phyloP scores from a whole-genome alignment of 2,329 filamentous ascomycete species.

The Blumeria graminis region DNA sequence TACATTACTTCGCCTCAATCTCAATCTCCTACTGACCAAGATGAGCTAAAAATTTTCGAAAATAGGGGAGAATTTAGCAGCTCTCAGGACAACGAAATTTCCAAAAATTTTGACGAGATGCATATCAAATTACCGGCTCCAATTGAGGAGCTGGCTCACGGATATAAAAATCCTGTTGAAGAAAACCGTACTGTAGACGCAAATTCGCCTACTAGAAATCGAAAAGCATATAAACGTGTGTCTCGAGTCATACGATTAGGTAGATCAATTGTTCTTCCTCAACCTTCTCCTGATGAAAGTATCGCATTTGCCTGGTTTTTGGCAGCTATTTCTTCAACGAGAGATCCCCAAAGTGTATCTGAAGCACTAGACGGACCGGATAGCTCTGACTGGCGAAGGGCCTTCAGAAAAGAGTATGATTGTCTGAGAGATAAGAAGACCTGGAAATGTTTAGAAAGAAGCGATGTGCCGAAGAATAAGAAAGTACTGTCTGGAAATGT shows the following conservation, averaged over 20 bases:
- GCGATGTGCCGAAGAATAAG: not conserved
- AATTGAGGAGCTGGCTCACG: not conserved
- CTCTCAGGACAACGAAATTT: no score
- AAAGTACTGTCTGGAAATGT: not conserved
- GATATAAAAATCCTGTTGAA: not conserved
- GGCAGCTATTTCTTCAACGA: not conserved
- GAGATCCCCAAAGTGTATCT: not conserved
- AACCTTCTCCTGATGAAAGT: not conserved
- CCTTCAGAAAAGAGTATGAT: not conserved
- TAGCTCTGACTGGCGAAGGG: not conserved
- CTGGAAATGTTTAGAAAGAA: not conserved
- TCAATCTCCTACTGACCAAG: not conserved
- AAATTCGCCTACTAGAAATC: not conserved
- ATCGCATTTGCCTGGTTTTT: not conserved
- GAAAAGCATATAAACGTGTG: not conserved
- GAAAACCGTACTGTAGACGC: not conserved
- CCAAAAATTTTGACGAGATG: not conserved
- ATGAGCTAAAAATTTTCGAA: not conserved
- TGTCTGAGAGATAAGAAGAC: not conserved
- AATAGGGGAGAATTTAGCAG: not conserved
- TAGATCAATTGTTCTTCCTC: not conserved
- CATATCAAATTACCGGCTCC: not conserved
- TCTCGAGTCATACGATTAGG: not conserved
- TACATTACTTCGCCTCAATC: not conserved
- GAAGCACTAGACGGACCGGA: not conserved